Percentiles rank a stretch among this genome's conserved stretches.
These are phyloP conservation scores for Penicillium robsamsonii DNA, from an alignment of 495 filamentous ascomycete genomes.

Conservation along the genomic window DNA sequence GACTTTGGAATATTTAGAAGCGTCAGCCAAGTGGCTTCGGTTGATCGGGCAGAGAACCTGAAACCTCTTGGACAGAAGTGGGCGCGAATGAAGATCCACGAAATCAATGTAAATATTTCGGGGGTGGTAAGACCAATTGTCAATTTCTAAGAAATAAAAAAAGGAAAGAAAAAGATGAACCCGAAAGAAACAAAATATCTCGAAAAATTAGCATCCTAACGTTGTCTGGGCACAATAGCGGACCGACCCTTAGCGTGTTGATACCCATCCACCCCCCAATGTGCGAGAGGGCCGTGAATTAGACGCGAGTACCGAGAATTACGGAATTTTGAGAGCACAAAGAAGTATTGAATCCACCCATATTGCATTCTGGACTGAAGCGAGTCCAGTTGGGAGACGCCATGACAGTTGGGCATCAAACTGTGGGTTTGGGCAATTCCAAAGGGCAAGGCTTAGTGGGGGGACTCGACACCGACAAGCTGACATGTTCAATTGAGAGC, in stretches of 20 bases:
- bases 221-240: slow-evolving; percentile 16
- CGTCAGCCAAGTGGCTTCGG: slow-evolving; percentile 18
- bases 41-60: slow-evolving; percentile 27
- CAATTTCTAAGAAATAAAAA: slow-evolving; percentile 18
- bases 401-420: slow-evolving; percentile 47
- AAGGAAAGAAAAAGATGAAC: slow-evolving; percentile 11
- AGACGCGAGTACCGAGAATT: slow-evolving; percentile 15
- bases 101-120: slow-evolving; percentile 30
- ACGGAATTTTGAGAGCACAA: slow-evolving; percentile 17
- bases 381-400: slow-evolving; percentile 34
- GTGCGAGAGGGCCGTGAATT: slow-evolving; percentile 11
- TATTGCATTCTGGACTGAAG: slow-evolving; percentile 26
- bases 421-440: slow-evolving; percentile 24
- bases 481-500: slow-evolving; percentile 40
- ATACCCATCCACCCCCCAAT: slow-evolving; percentile 30
- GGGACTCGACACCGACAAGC: slow-evolving; percentile 24
- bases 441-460: slow-evolving; percentile 20
- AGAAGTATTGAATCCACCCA: slow-evolving; percentile 13
- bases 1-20: slow-evolving; percentile 12
- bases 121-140: slow-evolving; percentile 25
- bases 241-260: slow-evolving; percentile 33
- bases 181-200: slow-evolving; percentile 8
- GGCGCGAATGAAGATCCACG: slow-evolving; percentile 42
- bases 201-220: slow-evolving; percentile 14
- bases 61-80: slow-evolving; percentile 17